Conservation (phyloP, 2,329 filamentous ascomycete genomes). For the Aureobasidium sp. region DNA sequence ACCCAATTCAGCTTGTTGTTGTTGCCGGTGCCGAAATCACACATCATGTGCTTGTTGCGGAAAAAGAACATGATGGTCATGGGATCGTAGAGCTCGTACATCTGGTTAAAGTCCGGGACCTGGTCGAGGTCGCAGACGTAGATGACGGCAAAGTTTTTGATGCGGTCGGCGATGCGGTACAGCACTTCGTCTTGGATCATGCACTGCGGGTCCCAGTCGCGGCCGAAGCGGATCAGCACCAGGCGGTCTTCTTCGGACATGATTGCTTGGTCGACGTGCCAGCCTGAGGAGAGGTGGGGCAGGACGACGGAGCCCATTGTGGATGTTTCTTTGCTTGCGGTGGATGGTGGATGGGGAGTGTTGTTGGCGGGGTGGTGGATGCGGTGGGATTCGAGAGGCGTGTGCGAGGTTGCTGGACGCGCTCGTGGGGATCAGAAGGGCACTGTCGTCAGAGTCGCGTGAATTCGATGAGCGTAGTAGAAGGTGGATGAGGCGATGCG, state of each 20-base stretch:
- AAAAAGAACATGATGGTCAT: conserved; percentile 98
- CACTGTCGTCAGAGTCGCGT: too few species aligned
- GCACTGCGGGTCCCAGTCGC: conserved; percentile 75
- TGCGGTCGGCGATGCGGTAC: conserved; percentile 84
- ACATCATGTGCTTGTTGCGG: conserved; percentile 98
- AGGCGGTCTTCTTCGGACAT: conserved; percentile 84
- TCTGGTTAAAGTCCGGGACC: conserved; percentile 88
- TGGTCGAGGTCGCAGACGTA: conserved; percentile 91
- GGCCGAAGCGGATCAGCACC: conserved; percentile 87
- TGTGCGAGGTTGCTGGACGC: too few species aligned
- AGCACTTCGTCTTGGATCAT: conserved; percentile 88
- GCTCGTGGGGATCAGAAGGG: too few species aligned
- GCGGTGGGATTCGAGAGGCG: neutral
- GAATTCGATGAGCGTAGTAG: too few species aligned
- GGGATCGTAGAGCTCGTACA: conserved; percentile 78
- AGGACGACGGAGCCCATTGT: conserved; percentile 79
- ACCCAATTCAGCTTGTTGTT: conserved; percentile 99
- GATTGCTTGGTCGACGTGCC: conserved; percentile 98
- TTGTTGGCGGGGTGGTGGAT: neutral
- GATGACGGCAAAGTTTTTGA: conserved; percentile 89
- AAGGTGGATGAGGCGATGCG: too few species aligned
- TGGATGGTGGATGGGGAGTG: neutral
- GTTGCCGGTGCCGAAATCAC: conserved; percentile 94
- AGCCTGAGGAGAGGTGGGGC: conserved; percentile 82
- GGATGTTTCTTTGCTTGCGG: neutral